phyloP scores from a whole-genome alignment of 2,329 filamentous ascomycete genomes.

The Hypomyces rosellus region DNA sequence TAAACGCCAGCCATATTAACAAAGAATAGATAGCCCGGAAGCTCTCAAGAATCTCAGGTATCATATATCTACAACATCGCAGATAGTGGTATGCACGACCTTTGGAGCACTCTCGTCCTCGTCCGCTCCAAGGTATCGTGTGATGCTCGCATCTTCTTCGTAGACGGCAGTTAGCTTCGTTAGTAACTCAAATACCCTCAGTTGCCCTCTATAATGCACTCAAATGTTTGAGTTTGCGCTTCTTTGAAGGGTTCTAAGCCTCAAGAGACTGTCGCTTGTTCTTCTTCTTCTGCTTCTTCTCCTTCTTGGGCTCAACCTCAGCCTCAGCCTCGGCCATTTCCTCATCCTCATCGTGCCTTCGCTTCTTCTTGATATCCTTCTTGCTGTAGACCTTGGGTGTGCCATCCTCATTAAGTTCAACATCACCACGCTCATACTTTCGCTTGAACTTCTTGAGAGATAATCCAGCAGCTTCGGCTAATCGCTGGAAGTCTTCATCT shows the following conservation, averaged over 20 bases:
- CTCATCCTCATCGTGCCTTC: slow-evolving; percentile 60
- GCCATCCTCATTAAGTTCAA: slow-evolving; percentile 59
- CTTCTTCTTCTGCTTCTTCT: slow-evolving; percentile 50
- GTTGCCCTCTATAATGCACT: not conserved
- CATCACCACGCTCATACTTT: slow-evolving; percentile 71
- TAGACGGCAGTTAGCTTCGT: not conserved
- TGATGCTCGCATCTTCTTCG: not conserved
- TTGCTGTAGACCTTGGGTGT: slow-evolving; percentile 64
- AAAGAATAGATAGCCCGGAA: slow-evolving; percentile 18
- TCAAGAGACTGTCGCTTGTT: slow-evolving; percentile 36
- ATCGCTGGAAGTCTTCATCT: slow-evolving; percentile 50
- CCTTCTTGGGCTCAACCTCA: slow-evolving; percentile 46
- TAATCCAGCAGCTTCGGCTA: slow-evolving; percentile 61
- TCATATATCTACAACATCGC: slow-evolving; percentile 19
- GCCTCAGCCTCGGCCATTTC: slow-evolving; percentile 45
- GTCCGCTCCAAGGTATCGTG: not conserved
- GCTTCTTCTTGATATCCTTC: slow-evolving; percentile 76
- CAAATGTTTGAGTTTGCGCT: slow-evolving; percentile 3
- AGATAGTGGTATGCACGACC: slow-evolving; percentile 9
- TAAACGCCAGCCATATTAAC: slow-evolving; percentile 27
- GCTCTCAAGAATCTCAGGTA: slow-evolving; percentile 25
- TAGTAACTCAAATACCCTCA: no score
- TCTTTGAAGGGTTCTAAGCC: slow-evolving; percentile 21
- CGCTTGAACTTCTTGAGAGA: slow-evolving; percentile 71
- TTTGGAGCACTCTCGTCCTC: not conserved